These are phyloP conservation scores for Coniochaeta prunicola DNA, from an alignment of 2,329 filamentous ascomycete species.

Conservation along the genomic window DNA sequence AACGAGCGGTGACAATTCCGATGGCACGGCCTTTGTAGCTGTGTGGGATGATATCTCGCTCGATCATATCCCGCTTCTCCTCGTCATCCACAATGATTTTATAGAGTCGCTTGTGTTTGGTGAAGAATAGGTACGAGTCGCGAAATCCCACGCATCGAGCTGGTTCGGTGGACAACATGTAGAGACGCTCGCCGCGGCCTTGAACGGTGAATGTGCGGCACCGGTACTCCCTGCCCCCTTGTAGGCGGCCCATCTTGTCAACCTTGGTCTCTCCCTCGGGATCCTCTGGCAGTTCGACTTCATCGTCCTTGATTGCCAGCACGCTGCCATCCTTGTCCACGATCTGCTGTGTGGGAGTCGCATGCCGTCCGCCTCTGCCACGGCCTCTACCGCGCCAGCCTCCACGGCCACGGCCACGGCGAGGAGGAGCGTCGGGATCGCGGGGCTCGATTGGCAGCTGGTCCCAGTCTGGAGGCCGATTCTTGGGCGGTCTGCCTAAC, in stretches of 20 bases:
- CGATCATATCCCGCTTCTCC: conserved; percentile 95
- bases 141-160: conserved; percentile 94
- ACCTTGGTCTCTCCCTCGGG: conserved; percentile 88
- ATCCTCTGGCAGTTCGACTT: conserved; percentile 83
- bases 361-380: conserved; percentile 59
- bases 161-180: conserved; percentile 98
- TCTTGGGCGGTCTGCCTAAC: conserved; percentile 81
- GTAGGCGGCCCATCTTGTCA: conserved; percentile 76
- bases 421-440: conserved; percentile 49
- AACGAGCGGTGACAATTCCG: conserved; percentile 91
- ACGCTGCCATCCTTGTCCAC: conserved; percentile 92
- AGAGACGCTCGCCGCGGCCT: conserved; percentile 75
- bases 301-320: conserved; percentile 84
- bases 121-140: conserved; percentile 98
- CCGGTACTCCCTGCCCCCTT: conserved; percentile 82
- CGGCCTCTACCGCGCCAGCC: conserved; percentile 62
- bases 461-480: conserved; percentile 74
- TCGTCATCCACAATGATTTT: conserved; percentile 98
- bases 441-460: conserved; percentile 44
- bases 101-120: conserved; percentile 91
- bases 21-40: conserved; percentile 98
- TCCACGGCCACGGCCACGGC: conserved; percentile 53
- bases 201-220: conserved; percentile 91
- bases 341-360: conserved; percentile 73
- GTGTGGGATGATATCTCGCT: conserved; percentile 90